Conservation (phyloP, 768 basidiomycete species). For the Panus rudis region DNA sequence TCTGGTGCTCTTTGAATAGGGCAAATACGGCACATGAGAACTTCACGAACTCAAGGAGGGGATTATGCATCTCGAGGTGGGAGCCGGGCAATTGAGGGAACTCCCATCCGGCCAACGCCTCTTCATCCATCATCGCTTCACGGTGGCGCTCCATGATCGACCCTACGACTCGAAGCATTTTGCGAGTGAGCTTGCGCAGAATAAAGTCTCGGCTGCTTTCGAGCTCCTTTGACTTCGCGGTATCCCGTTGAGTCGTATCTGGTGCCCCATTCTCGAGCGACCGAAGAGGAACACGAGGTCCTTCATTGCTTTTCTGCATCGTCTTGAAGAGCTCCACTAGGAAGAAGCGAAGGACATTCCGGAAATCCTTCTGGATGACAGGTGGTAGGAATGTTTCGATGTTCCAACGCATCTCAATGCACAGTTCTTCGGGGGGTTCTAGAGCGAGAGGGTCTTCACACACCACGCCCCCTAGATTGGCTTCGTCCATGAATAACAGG, state of each 20-base stretch:
- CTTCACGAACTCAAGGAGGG: slow-evolving; percentile 86
- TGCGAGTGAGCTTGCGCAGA: slow-evolving; percentile 70
- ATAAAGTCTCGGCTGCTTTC: slow-evolving; percentile 73
- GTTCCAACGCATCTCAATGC: slow-evolving; percentile 87
- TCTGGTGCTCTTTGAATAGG: slow-evolving; percentile 71
- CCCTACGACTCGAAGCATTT: slow-evolving; percentile 64
- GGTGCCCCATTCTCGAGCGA: slow-evolving; percentile 59
- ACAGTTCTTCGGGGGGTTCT: slow-evolving; percentile 61
- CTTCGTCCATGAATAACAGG: slow-evolving; percentile 90
- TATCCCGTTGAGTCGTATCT: slow-evolving; percentile 60
- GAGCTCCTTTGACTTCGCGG: slow-evolving; percentile 59
- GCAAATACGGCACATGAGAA: slow-evolving; percentile 75
- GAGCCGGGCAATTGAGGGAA: slow-evolving; percentile 90
- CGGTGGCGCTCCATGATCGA: slow-evolving; percentile 54
- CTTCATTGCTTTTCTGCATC: slow-evolving; percentile 54
- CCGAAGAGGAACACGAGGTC: slow-evolving; percentile 63
- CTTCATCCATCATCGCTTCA: slow-evolving; percentile 50
- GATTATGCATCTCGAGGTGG: slow-evolving; percentile 70
- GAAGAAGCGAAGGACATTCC: slow-evolving; percentile 67
- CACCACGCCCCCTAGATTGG: slow-evolving; percentile 87
- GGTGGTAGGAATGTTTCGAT: slow-evolving; percentile 84
- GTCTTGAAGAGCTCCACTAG: slow-evolving; percentile 79
- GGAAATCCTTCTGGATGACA: slow-evolving; percentile 74
- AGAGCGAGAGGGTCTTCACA: slow-evolving; percentile 70
- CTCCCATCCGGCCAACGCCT: slow-evolving; percentile 46